A percentile compares a stretch with the other conserved stretches of the same genome.
These are phyloP conservation scores for Gastrodia elata DNA, from an alignment of 106 monocot species.

Conservation along the genomic window DNA sequence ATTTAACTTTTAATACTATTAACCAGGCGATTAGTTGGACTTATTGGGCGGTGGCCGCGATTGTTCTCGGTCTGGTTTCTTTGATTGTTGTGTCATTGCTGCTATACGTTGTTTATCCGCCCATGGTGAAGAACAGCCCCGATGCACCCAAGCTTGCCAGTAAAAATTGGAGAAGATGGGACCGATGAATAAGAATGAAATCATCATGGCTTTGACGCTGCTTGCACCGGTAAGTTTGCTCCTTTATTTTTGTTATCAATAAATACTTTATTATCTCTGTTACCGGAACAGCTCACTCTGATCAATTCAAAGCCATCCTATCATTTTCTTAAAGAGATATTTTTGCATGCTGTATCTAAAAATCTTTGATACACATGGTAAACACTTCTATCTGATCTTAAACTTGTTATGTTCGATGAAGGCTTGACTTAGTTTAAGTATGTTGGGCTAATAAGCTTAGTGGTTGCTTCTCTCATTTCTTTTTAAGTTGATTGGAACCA, in stretches of 20 bases:
- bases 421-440: too few relatives aligned
- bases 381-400: too few relatives aligned
- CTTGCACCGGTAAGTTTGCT: conserved; percentile 57
- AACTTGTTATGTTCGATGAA: too few relatives aligned
- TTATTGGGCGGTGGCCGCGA: conserved; percentile 85
- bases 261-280: neutral
- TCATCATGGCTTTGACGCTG: conserved; percentile 75
- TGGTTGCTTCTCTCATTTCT: too few relatives aligned
- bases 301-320: too few relatives aligned
- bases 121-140: conserved; percentile 80
- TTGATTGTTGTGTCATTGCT: conserved; percentile 74
- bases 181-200: conserved; percentile 88
- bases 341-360: too few relatives aligned
- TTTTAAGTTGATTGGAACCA: too few relatives aligned
- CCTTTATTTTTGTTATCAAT: neutral
- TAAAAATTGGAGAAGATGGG: conserved; percentile 87
- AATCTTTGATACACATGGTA: too few relatives aligned
- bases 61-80: conserved; percentile 80
- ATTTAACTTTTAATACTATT: conserved; percentile 58
- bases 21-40: conserved; percentile 88
- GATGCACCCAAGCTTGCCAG: conserved; percentile 88
- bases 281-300: too few relatives aligned
- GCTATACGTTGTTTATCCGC: conserved; percentile 80
- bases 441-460: too few relatives aligned
- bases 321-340: too few relatives aligned